Conservation (phyloP, 768 basidiomycete genomes). For the Coprinopsis strossmayeri region DNA sequence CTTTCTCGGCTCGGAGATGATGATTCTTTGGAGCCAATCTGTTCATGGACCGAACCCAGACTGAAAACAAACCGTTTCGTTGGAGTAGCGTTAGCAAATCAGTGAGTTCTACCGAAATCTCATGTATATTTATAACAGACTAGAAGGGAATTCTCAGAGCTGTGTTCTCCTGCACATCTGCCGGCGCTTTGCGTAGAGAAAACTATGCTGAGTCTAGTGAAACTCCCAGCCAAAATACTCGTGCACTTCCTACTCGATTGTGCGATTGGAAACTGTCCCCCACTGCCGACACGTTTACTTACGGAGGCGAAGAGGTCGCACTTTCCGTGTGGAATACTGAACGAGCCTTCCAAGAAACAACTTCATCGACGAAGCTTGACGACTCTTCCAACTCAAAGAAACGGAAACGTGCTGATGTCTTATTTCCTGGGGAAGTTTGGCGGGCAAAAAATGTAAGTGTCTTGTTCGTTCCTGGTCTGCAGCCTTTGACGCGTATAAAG, state of each 20-base stretch:
- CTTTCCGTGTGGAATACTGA: constrained; percentile 77
- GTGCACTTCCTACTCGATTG: constrained; percentile 61
- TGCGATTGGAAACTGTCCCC: constrained; percentile 56
- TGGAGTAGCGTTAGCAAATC: constrained; percentile 46
- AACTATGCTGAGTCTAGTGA: constrained; percentile 15
- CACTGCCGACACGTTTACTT: constrained; percentile 55
- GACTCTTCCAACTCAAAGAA: constrained; percentile 33
- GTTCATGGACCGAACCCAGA: constrained; percentile 62
- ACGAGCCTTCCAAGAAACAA: constrained; percentile 34
- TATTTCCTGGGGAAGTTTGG: constrained; percentile 77
- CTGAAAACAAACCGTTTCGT: constrained; percentile 53
- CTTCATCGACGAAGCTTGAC: constrained; percentile 14
- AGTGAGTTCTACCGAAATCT: constrained; percentile 30
- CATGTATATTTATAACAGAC: not conserved
- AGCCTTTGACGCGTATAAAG: constrained; percentile 24
- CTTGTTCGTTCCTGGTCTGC: not conserved
- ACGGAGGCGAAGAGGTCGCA: constrained; percentile 85
- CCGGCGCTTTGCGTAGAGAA: constrained; percentile 61
- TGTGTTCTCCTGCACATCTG: constrained; percentile 67
- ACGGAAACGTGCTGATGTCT: constrained; percentile 46
- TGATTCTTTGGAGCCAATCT: constrained; percentile 29
- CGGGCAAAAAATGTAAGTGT: constrained; percentile 69
- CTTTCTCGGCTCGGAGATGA: constrained; percentile 38
- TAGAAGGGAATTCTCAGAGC: constrained; percentile 25
- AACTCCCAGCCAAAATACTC: constrained; percentile 9